Evolutionary conservation across 1,284 basidiomycete species (phyloP).

Genomic region (Moniliella sp.): DNA sequence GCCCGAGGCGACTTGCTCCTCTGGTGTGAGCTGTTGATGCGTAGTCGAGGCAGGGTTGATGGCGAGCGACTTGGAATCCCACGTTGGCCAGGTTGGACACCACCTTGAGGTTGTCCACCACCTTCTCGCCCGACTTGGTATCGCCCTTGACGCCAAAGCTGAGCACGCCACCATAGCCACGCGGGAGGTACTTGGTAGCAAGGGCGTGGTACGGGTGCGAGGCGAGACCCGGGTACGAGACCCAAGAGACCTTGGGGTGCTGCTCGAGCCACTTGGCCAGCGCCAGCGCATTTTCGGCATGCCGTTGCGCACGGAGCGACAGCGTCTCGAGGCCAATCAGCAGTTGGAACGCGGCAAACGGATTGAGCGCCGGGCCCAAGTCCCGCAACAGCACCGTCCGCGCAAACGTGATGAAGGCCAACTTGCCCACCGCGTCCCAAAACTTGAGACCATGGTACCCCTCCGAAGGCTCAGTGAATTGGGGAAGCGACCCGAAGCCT

Average conservation of each 20-base stretch:
- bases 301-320: slow-evolving; percentile 53
- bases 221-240: slow-evolving; percentile 55
- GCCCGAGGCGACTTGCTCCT: slow-evolving; percentile 50
- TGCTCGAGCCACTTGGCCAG: slow-evolving; percentile 53
- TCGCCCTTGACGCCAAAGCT: slow-evolving; percentile 60
- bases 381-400: slow-evolving; percentile 57
- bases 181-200: slow-evolving; percentile 39
- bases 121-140: slow-evolving; percentile 42
- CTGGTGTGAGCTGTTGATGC: slow-evolving; percentile 51
- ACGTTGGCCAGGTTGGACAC: slow-evolving; percentile 42
- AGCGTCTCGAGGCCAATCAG: slow-evolving; percentile 69
- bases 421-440: slow-evolving; percentile 48
- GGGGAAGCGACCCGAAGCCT: slow-evolving; percentile 54
- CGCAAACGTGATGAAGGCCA: slow-evolving; percentile 53
- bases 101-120: slow-evolving; percentile 54
- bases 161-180: slow-evolving; percentile 51
- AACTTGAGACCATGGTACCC: slow-evolving; percentile 52
- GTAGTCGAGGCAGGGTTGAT: slow-evolving; percentile 59
- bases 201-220: slow-evolving; percentile 46
- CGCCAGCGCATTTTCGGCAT: slow-evolving; percentile 52
- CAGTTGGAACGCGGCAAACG: slow-evolving; percentile 62
- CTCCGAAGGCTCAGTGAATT: slow-evolving; percentile 58
- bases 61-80: slow-evolving; percentile 12
- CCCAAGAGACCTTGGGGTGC: slow-evolving; percentile 55
- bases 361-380: slow-evolving; percentile 52